These are phyloP conservation scores for Solanum etuberosum DNA, from an alignment of 257 asterid genomes.

Conservation along the genomic window DNA sequence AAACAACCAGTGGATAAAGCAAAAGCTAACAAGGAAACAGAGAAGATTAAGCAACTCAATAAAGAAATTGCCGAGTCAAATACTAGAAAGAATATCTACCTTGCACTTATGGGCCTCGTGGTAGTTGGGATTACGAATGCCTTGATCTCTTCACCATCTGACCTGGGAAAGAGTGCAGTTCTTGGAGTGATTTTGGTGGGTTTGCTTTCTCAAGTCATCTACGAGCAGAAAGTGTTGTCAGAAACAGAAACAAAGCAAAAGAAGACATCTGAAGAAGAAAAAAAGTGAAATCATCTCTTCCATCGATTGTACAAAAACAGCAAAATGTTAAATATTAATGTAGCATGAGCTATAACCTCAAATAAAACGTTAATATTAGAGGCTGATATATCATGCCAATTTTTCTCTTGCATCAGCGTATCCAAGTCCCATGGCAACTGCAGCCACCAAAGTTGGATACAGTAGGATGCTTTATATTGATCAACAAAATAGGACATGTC, in stretches of 20 bases:
- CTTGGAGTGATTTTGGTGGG: slow-evolving; percentile 72
- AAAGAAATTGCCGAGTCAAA: slow-evolving; percentile 52
- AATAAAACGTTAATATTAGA: slow-evolving; percentile 37
- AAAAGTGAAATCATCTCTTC: slow-evolving; percentile 15
- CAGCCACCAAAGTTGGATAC: slow-evolving; percentile 33
- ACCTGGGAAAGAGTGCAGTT: slow-evolving; percentile 61
- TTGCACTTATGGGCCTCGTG: slow-evolving; percentile 54
- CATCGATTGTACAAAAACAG: not conserved
- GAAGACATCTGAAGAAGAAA: slow-evolving; percentile 27
- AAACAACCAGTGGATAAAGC: slow-evolving; percentile 44
- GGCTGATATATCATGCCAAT: slow-evolving; percentile 44
- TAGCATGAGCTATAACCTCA: slow-evolving; percentile 68
- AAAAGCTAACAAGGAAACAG: slow-evolving; percentile 46
- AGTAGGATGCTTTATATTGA: slow-evolving; percentile 24
- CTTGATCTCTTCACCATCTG: slow-evolving; percentile 30
- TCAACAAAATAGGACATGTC: not conserved
- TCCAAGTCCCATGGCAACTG: slow-evolving; percentile 29
- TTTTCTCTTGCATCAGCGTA: slow-evolving; percentile 39
- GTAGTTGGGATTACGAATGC: slow-evolving; percentile 51
- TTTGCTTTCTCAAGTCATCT: slow-evolving; percentile 58
- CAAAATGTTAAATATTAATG: slow-evolving; percentile 15
- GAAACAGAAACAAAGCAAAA: slow-evolving; percentile 26
- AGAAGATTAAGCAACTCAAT: slow-evolving; percentile 44
- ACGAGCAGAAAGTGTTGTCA: slow-evolving; percentile 57
- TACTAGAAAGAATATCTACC: slow-evolving; percentile 59